phyloP scores from a whole-genome alignment of 371 early-diverging fungal genomes.

The Mucor piriformis region DNA sequence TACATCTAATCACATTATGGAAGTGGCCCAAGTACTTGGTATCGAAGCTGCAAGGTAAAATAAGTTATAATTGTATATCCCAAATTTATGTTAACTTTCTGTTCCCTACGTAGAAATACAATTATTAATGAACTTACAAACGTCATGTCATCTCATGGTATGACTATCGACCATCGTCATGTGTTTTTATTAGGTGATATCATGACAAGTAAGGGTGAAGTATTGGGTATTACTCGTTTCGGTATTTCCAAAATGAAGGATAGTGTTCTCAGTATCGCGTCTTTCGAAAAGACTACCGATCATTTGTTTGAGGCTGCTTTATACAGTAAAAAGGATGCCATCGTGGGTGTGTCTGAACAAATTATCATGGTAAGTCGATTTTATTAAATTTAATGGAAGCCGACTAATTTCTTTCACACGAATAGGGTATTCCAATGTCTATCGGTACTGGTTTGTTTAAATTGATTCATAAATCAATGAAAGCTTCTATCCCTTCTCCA shows the following conservation, averaged over 20 bases:
- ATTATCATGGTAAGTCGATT: conserved; percentile 85
- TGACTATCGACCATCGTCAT: conserved; percentile 98
- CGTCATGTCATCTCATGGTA: conserved; percentile 90
- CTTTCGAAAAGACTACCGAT: conserved; percentile 99
- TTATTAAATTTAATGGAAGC: neutral
- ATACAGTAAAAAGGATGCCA: conserved; percentile 88
- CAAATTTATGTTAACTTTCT: neutral
- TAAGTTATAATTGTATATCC: neutral
- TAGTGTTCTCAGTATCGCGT: conserved; percentile 99
- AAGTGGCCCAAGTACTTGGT: conserved; percentile 91
- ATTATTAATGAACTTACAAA: conserved; percentile 89
- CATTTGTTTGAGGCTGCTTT: conserved; percentile 98
- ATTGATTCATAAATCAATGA: conserved; percentile 71
- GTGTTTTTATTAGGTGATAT: conserved; percentile 98
- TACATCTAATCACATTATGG: conserved; percentile 94
- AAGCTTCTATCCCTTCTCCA: conserved; percentile 56
- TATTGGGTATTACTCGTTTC: conserved; percentile 98
- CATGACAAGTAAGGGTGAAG: conserved; percentile 99
- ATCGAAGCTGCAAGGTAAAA: conserved; percentile 76
- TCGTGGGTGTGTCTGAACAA: conserved; percentile 98
- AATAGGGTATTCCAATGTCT: conserved; percentile 89
- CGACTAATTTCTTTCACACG: neutral
- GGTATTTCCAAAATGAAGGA: conserved; percentile 99
- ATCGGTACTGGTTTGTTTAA: conserved; percentile 98
- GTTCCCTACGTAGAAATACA: conserved; percentile 45